phyloP scores from a whole-genome alignment of 345 rosid species.

The Eucalyptus pauciflora region DNA sequence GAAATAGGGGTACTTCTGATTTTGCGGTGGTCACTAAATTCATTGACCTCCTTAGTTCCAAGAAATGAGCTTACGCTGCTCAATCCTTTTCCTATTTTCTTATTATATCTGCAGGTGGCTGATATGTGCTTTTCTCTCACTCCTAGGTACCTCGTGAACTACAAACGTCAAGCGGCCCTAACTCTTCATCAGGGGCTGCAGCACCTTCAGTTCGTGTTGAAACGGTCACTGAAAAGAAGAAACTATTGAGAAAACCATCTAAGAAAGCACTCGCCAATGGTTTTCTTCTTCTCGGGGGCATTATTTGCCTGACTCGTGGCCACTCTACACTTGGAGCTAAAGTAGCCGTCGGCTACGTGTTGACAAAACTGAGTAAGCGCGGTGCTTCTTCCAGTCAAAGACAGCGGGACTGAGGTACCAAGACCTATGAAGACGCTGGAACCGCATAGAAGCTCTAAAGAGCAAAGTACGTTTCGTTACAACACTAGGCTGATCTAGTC shows the following conservation, averaged over 20 bases:
- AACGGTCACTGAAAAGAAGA: slow-evolving; percentile 10
- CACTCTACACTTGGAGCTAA: slow-evolving; percentile 69
- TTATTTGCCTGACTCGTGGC: slow-evolving; percentile 64
- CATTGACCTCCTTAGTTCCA: background rate
- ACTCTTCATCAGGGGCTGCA: slow-evolving; percentile 1
- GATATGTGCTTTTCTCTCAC: background rate
- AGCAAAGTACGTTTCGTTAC: background rate
- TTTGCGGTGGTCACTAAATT: background rate
- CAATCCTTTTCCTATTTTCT: background rate
- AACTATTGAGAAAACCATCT: slow-evolving; percentile 44
- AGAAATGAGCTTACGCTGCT: background rate
- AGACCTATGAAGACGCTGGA: background rate
- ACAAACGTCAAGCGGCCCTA: slow-evolving; percentile 5
- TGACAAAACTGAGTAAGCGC: slow-evolving; percentile 60
- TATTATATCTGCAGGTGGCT: background rate
- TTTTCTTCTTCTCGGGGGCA: slow-evolving; percentile 64
- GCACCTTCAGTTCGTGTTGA: slow-evolving; percentile 1
- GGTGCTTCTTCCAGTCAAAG: slow-evolving; percentile 28
- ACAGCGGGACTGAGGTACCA: background rate
- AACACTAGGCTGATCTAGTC: background rate
- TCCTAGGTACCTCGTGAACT: slow-evolving; percentile 53
- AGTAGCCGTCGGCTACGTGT: slow-evolving; percentile 69
- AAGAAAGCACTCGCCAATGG: slow-evolving; percentile 53
- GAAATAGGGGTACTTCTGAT: background rate
- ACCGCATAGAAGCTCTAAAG: background rate